Evolutionary conservation across 2,329 filamentous ascomycete genomes (phyloP).

Genomic region (Fusarium coffeatum): DNA sequence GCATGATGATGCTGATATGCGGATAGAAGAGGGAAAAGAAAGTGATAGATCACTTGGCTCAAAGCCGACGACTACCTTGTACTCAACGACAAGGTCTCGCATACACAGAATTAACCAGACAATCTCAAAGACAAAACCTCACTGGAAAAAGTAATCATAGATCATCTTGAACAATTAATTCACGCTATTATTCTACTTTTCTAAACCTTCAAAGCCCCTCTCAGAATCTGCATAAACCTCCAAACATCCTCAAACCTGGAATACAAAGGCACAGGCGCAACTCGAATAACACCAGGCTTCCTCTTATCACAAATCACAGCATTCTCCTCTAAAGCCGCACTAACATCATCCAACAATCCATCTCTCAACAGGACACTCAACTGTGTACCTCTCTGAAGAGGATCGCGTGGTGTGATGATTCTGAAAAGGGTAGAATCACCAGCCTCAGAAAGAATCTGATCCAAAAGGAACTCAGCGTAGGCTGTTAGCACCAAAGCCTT

Average conservation of each 20-base stretch:
- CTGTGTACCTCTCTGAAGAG: slow-evolving; percentile 78
- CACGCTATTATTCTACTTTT: background rate
- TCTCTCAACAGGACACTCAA: slow-evolving; percentile 77
- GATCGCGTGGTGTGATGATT: slow-evolving; percentile 77
- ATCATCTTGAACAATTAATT: background rate
- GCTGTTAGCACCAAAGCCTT: slow-evolving; percentile 80
- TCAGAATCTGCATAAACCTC: slow-evolving; percentile 59
- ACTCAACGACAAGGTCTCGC: background rate
- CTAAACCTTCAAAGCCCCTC: slow-evolving; percentile 48
- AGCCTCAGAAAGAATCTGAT: slow-evolving; percentile 54
- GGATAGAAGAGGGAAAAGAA: background rate
- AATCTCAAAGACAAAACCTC: too few species aligned
- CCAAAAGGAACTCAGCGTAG: slow-evolving; percentile 78
- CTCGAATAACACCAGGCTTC: slow-evolving; percentile 84
- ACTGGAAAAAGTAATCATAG: background rate
- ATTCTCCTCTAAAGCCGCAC: slow-evolving; percentile 70
- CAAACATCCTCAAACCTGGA: slow-evolving; percentile 81
- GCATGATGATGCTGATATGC: background rate
- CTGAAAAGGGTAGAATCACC: slow-evolving; percentile 58
- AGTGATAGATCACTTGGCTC: slow-evolving; percentile 6
- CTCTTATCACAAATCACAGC: slow-evolving; percentile 85
- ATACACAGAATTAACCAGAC: too few species aligned
- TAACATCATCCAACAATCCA: slow-evolving; percentile 77
- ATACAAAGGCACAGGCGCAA: slow-evolving; percentile 87
- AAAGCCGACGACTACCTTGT: background rate